Conservation (phyloP, 2,329 filamentous ascomycete genomes). For the Cladosporium austrohemisphaericum region DNA sequence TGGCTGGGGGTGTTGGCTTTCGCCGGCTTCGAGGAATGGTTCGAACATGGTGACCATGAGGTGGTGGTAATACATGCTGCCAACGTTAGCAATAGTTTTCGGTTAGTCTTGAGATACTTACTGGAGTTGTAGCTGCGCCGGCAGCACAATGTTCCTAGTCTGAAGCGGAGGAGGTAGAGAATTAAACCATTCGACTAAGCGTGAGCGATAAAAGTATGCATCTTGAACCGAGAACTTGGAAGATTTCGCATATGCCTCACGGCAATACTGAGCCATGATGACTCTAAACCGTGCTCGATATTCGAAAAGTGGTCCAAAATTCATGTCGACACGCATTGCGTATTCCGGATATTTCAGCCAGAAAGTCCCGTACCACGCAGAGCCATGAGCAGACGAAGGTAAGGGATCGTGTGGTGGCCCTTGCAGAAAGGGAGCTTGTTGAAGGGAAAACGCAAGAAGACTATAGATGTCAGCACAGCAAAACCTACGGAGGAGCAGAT, state of each 20-base stretch:
- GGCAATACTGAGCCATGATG: neutral
- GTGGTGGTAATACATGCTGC: neutral
- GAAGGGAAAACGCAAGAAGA: neutral
- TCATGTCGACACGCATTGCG: neutral
- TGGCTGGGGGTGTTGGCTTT: neutral
- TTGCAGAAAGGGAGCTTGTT: neutral
- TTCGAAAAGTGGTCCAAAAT: neutral
- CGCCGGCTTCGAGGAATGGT: neutral
- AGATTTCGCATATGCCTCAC: neutral
- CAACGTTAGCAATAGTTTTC: neutral
- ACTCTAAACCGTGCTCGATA: neutral
- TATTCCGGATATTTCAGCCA: neutral
- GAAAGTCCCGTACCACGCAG: neutral
- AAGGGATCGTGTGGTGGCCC: neutral
- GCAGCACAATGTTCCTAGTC: neutral
- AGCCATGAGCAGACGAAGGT: neutral
- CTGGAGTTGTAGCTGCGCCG: neutral
- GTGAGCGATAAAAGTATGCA: neutral
- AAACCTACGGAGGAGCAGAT: neutral
- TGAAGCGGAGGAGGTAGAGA: neutral
- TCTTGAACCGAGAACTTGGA: neutral
- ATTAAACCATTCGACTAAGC: neutral
- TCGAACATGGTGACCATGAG: neutral
- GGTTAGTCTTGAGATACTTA: neutral
- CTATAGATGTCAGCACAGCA: neutral